These are phyloP conservation scores for Apiospora kogelbergensis DNA, from an alignment of 2,329 filamentous ascomycete species.

Conservation along the genomic window DNA sequence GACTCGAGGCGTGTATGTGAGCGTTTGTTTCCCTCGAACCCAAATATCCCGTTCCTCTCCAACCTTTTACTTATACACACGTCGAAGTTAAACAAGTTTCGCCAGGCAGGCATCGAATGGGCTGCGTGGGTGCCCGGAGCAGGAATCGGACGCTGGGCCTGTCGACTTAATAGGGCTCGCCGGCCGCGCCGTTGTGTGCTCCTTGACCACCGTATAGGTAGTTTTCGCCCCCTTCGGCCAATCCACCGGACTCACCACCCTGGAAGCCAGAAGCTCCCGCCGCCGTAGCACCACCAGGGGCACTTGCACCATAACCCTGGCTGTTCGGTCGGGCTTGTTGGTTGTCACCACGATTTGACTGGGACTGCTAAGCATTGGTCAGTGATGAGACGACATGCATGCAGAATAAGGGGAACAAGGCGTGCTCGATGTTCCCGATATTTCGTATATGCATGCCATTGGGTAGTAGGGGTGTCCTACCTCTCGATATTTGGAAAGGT, in stretches of 20 bases:
- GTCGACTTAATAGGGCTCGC: slow-evolving; percentile 49
- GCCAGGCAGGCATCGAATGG: not conserved
- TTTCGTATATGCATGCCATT: not conserved
- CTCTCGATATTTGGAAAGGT: slow-evolving; percentile 95
- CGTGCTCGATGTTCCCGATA: slow-evolving; percentile 14
- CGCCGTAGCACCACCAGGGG: slow-evolving; percentile 38
- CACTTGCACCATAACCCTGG: slow-evolving; percentile 49
- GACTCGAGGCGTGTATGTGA: not conserved
- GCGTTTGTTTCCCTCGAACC: not conserved
- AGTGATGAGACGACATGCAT: slow-evolving; percentile 14
- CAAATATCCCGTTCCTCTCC: not conserved
- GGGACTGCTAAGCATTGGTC: slow-evolving; percentile 62
- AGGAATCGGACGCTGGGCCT: slow-evolving; percentile 16
- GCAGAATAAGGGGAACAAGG: slow-evolving; percentile 11
- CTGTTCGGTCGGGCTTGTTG: slow-evolving; percentile 51
- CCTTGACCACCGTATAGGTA: slow-evolving; percentile 54
- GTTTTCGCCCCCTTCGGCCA: slow-evolving; percentile 42
- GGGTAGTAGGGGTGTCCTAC: slow-evolving; percentile 49
- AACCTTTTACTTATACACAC: slow-evolving; percentile 7
- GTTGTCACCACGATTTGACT: slow-evolving; percentile 69
- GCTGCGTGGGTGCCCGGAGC: not conserved
- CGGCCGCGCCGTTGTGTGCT: slow-evolving; percentile 59
- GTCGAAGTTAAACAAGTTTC: not conserved
- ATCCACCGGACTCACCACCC: slow-evolving; percentile 42
- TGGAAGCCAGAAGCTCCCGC: slow-evolving; percentile 44